Percentiles rank a stretch among this genome's conserved stretches.
These are phyloP conservation scores for Vitis cinerea DNA, from an alignment of 164 flowering plant genomes.

Conservation along the genomic window DNA sequence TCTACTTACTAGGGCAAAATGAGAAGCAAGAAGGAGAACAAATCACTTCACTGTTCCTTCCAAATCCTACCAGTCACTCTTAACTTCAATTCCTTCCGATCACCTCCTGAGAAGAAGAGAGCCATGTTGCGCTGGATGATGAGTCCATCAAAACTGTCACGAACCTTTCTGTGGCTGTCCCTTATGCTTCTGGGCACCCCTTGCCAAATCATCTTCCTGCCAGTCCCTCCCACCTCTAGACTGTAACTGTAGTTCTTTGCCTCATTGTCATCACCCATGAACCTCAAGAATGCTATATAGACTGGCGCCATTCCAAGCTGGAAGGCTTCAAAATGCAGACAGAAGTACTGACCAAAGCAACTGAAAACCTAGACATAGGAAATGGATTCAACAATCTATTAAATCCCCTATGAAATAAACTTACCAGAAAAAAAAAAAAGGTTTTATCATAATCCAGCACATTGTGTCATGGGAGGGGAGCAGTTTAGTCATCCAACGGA, in stretches of 20 bases:
- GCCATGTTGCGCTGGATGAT: slow-evolving; percentile 46
- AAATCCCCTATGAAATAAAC: background rate
- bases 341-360: slow-evolving; percentile 49
- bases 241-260: slow-evolving; percentile 46
- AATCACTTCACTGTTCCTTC: slow-evolving; percentile 33
- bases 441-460: background rate
- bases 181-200: slow-evolving; percentile 43
- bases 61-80: slow-evolving; percentile 48
- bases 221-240: slow-evolving; percentile 46
- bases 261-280: slow-evolving; percentile 45
- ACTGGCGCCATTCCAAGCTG: slow-evolving; percentile 47
- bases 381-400: background rate
- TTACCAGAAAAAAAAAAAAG: background rate
- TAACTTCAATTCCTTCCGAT: slow-evolving; percentile 44
- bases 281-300: slow-evolving; percentile 44
- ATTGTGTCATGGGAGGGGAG: background rate
- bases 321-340: slow-evolving; percentile 48
- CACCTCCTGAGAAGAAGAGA: slow-evolving; percentile 46
- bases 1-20: background rate
- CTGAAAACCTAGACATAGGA: slow-evolving; percentile 31
- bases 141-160: slow-evolving; percentile 44
- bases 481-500: background rate
- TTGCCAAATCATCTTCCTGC: slow-evolving; percentile 44
- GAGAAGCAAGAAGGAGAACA: background rate
- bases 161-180: slow-evolving; percentile 42